Percentiles rank a stretch among this genome's conserved stretches.
Conservation (phyloP, 169 alveolate genomes). For the Besnoitia besnoiti region DNA sequence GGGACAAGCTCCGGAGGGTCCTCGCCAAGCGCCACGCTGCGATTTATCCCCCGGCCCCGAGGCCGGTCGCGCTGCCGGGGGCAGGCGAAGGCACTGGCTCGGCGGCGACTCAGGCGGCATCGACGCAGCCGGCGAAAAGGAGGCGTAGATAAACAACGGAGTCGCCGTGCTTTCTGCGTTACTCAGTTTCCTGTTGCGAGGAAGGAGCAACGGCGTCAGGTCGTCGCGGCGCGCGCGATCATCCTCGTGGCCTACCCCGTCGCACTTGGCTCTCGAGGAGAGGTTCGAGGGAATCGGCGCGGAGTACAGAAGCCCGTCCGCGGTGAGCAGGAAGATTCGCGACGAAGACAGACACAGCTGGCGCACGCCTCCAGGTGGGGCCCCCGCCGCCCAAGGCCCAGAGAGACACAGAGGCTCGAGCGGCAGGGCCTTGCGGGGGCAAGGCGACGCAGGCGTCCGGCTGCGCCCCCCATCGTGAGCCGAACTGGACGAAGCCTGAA, state of each 20-base stretch:
- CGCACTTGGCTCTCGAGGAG: neutral
- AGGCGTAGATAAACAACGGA: neutral
- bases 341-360: conserved; percentile 9
- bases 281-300: neutral
- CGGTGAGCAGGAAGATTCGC: neutral
- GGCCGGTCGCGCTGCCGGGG: neutral
- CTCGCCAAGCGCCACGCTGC: too few relatives aligned
- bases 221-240: neutral
- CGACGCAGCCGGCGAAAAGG: neutral
- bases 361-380: neutral
- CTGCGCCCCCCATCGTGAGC: too few relatives aligned
- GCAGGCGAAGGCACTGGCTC: neutral
- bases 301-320: conserved; percentile 20
- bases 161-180: neutral
- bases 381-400: neutral
- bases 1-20: too few relatives aligned
- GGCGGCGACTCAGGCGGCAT: neutral
- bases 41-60: too few relatives aligned
- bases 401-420: neutral
- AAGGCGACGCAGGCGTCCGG: too few relatives aligned
- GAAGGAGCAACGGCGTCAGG: neutral
- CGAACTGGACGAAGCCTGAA: too few relatives aligned
- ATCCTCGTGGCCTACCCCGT: neutral
- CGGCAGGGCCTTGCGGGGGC: neutral
- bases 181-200: neutral